These are phyloP conservation scores for Ceratobasidium sp. DNA, from an alignment of 1,284 basidiomycete species.

Conservation along the genomic window DNA sequence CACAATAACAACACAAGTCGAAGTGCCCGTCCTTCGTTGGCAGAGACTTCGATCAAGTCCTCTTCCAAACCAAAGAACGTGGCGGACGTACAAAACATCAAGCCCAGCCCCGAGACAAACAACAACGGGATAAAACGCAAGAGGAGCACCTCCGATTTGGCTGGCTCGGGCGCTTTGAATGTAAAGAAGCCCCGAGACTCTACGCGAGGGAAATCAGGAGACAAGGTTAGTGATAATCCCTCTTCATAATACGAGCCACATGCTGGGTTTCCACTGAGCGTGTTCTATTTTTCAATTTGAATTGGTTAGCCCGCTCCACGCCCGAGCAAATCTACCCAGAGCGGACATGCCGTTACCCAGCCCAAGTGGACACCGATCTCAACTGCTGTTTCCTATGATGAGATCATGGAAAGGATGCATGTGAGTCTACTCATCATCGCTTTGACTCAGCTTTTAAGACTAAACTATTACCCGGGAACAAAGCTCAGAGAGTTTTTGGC, in stretches of 20 bases:
- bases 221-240: conserved; percentile 6
- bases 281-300: neutral
- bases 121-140: conserved; percentile 4
- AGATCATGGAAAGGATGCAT: conserved; percentile 34
- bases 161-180: neutral
- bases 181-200: conserved; percentile 10
- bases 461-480: no score
- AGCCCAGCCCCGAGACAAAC: neutral
- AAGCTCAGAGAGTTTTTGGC: conserved; percentile 34
- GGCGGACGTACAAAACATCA: conserved; percentile 17
- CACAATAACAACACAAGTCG: conserved; percentile 9
- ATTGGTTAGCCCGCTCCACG: neutral
- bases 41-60: conserved; percentile 4
- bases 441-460: no score
- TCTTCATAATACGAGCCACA: neutral
- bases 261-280: neutral
- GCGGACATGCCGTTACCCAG: neutral
- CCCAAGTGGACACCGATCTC: conserved; percentile 27
- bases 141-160: conserved; percentile 17
- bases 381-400: conserved; percentile 19
- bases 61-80: conserved; percentile 5
- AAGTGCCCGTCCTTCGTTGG: conserved; percentile 12
- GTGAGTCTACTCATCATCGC: neutral
- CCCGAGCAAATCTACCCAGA: neutral
- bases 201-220: neutral